A percentile compares a stretch with the other conserved stretches of the same genome.
Evolutionary conservation across 2,329 filamentous ascomycete species (phyloP).

Genomic region (Colletotrichum gigasporum): DNA sequence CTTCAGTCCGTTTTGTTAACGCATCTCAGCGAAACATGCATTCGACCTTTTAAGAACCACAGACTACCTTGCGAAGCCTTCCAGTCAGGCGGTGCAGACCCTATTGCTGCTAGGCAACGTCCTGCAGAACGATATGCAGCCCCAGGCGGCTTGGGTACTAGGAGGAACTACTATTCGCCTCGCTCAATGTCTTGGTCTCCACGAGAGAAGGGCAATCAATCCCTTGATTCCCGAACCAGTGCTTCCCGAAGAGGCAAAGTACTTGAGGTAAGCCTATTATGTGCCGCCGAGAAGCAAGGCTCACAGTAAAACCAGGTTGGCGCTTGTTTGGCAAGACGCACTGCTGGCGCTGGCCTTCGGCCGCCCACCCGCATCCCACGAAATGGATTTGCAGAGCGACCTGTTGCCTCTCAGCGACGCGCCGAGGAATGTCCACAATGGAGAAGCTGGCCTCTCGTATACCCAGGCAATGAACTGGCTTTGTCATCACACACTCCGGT

Average conservation of each 20-base stretch:
- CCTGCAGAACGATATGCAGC: constrained; percentile 29
- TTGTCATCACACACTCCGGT: constrained; percentile 9
- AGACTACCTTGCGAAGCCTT: neutral
- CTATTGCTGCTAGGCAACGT: constrained; percentile 19
- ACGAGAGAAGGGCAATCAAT: neutral
- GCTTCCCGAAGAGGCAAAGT: neutral
- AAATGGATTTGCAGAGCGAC: constrained; percentile 17
- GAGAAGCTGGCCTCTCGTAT: neutral
- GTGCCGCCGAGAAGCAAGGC: neutral
- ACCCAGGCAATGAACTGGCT: constrained; percentile 25
- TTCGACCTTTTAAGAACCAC: neutral
- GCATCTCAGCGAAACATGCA: neutral
- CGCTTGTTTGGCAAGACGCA: constrained; percentile 20
- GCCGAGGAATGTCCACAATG: no score
- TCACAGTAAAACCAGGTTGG: neutral
- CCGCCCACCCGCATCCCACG: constrained; percentile 23
- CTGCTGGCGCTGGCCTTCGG: constrained; percentile 22
- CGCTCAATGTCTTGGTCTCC: constrained; percentile 16
- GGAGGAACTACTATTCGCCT: constrained; percentile 23
- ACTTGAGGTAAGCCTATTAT: neutral
- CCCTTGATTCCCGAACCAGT: neutral
- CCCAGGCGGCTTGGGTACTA: constrained; percentile 29
- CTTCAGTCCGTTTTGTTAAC: no score
- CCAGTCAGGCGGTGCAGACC: neutral
- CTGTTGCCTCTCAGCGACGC: neutral